phyloP scores from a whole-genome alignment of 345 rosid genomes.

The Xanthoceras sorbifolium region DNA sequence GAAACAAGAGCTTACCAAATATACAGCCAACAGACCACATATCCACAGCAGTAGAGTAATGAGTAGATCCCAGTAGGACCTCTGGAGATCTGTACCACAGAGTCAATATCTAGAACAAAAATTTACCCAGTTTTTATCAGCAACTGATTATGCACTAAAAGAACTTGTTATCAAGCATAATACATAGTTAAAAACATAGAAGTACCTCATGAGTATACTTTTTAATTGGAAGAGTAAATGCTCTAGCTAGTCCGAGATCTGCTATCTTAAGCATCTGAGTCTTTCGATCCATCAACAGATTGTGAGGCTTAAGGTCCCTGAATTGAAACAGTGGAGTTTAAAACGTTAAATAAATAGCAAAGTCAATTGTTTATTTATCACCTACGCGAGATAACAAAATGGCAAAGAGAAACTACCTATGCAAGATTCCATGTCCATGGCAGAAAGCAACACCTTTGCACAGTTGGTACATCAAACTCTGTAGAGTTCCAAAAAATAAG shows the following conservation, averaged over 20 bases:
- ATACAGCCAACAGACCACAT: slow-evolving; percentile 96
- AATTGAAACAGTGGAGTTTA: neutral
- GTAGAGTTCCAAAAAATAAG: slow-evolving; percentile 6
- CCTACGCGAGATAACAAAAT: neutral
- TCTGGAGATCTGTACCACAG: slow-evolving; percentile 99
- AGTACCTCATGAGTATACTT: slow-evolving; percentile 94
- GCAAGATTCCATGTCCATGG: slow-evolving; percentile 93
- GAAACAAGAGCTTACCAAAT: slow-evolving; percentile 55
- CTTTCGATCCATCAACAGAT: slow-evolving; percentile 82
- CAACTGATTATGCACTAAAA: neutral
- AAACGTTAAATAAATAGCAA: neutral
- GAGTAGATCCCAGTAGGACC: slow-evolving; percentile 90
- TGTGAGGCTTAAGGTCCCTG: slow-evolving; percentile 98
- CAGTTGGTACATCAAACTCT: slow-evolving; percentile 96
- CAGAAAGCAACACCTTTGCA: slow-evolving; percentile 96
- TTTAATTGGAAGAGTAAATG: slow-evolving; percentile 88
- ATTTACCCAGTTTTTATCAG: neutral
- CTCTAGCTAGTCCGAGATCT: slow-evolving; percentile 91
- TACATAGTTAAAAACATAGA: neutral
- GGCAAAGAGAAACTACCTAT: slow-evolving; percentile 55
- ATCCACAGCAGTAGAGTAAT: slow-evolving; percentile 95
- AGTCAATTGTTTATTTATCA: neutral
- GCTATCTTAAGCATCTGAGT: slow-evolving; percentile 83
- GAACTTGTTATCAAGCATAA: neutral
- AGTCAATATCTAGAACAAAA: slow-evolving; percentile 66